phyloP scores from a whole-genome alignment of 2,329 filamentous ascomycete genomes.

The Penicillium sp. region DNA sequence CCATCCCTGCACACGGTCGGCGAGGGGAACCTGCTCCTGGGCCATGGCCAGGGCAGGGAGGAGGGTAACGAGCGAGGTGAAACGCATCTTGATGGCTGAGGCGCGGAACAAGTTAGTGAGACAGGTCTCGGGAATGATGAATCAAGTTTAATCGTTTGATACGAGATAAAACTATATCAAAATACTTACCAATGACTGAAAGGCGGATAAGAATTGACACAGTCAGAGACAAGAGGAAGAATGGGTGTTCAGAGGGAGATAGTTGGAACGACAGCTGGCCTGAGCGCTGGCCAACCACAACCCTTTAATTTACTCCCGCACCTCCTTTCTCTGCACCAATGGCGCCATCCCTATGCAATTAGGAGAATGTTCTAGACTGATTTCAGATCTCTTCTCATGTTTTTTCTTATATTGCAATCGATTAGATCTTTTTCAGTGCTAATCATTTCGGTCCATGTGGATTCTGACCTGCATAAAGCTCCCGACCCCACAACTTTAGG shows the following conservation, averaged over 20 bases:
- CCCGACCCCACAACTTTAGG: neutral
- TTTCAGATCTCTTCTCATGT: neutral
- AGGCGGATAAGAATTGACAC: conserved; percentile 6
- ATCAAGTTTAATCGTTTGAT: neutral
- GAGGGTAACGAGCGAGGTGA: conserved; percentile 51
- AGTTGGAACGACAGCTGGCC: conserved; percentile 32
- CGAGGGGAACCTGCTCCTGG: conserved; percentile 57
- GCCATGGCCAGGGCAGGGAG: conserved; percentile 52
- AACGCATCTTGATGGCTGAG: conserved; percentile 49
- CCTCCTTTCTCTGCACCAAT: conserved; percentile 2
- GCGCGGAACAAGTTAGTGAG: conserved; percentile 16
- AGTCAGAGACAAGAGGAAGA: conserved; percentile 12
- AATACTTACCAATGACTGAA: conserved; percentile 2
- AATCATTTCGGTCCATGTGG: conserved; percentile 1
- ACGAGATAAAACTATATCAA: neutral
- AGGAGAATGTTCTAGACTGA: neutral
- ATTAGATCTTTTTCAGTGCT: neutral
- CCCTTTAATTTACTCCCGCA: conserved; percentile 1
- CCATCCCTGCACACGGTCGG: conserved; percentile 47
- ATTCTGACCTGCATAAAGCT: conserved; percentile 7
- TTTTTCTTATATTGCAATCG: neutral
- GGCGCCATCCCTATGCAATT: neutral
- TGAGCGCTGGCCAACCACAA: conserved; percentile 28
- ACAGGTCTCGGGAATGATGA: conserved; percentile 3
- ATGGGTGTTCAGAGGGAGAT: conserved; percentile 8